A percentile compares a stretch with the other conserved stretches of the same genome.
Evolutionary conservation across 2,329 filamentous ascomycete species (phyloP).

Genomic region (Epichloe typhina): DNA sequence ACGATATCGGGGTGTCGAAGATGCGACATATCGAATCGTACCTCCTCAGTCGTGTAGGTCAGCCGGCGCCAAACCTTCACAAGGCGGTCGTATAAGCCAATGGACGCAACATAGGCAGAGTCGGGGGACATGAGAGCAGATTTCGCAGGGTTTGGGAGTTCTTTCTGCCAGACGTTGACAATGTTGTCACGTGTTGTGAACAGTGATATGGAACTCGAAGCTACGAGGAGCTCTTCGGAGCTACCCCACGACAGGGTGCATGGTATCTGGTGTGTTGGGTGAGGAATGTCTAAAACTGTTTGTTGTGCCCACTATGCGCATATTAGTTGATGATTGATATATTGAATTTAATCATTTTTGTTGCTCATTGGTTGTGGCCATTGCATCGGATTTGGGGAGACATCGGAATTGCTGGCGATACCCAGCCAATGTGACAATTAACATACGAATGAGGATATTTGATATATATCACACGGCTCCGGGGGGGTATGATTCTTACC

Average conservation of each 20-base stretch:
- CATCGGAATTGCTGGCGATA: too few species aligned
- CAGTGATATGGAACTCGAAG: conserved; percentile 55
- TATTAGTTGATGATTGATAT: conserved; percentile 9
- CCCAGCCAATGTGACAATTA: too few species aligned
- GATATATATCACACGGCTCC: neutral
- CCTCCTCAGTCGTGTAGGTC: conserved; percentile 69
- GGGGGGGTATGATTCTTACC: conserved; percentile 29
- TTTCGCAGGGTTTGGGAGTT: conserved; percentile 59
- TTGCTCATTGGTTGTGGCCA: too few species aligned
- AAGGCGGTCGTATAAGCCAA: conserved; percentile 64
- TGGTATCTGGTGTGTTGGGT: conserved; percentile 22
- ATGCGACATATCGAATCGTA: conserved; percentile 82
- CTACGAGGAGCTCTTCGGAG: conserved; percentile 72
- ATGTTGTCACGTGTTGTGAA: conserved; percentile 41
- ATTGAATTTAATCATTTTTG: too few species aligned
- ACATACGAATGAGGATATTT: too few species aligned
- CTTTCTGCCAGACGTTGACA: conserved; percentile 57
- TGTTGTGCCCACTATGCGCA: conserved; percentile 47
- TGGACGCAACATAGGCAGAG: conserved; percentile 72
- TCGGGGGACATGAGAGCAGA: conserved; percentile 74
- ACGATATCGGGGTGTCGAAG: conserved; percentile 71
- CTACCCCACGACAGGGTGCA: conserved; percentile 69
- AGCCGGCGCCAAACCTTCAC: conserved; percentile 89
- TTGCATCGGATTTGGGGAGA: too few species aligned
- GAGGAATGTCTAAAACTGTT: conserved; percentile 38